Base-by-base conservation (phyloP, 2,329 filamentous ascomycete genomes). In the Trichophyton benhamiae region DNA sequence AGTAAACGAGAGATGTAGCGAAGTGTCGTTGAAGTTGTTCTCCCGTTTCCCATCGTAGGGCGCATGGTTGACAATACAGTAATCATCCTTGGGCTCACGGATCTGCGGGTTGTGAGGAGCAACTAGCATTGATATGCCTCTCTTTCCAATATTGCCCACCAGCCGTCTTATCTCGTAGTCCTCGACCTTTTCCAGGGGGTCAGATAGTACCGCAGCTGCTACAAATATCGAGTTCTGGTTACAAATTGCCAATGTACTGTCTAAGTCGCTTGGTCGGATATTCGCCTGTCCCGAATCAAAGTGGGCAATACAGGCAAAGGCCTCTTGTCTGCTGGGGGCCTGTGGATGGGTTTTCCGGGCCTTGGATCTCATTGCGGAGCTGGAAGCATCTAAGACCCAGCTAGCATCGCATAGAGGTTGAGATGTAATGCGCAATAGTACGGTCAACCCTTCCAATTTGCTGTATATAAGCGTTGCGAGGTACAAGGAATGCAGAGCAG, bases 171-270 rank as follows among this genome's bases (percentile, higher is more conserved):
- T 33, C 2, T 60, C 20, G 41, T 38, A 60, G 9, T 7, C 17
- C 3, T 33, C 27, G 15, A 27, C 15, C 3, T 83, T 48, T 48
- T 55, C 60, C 55, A 75, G 91, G 96, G 72, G 94, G 94, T 75
- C 92, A 91, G 75, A 91, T 95, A 77, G 94, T 94, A 79, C 94
- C 92, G 87, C 99, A 94, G 83, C 30, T 3, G 27, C n/a, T 22
- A 62, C 57, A 25, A 33, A 62, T 1, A 62, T 46, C 9, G 61
- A 62, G 25, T 62, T 58, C 9, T 30, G 15, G 13, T 15, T 46
- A 15, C 49, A 59, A 17, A 62, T 33, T 25, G 61, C 27, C 8
- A 60, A 20, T 3, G 55, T 49, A 3, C 20, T 25, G 1, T 48
- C n/a, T 4, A 59, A 25, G 4, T 33, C 33, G 0, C 13, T 15